Evolutionary conservation across 768 basidiomycete species (phyloP), one percentile per base, ranked within the genome.

Genomic region (Agaricus subrufescens): DNA sequence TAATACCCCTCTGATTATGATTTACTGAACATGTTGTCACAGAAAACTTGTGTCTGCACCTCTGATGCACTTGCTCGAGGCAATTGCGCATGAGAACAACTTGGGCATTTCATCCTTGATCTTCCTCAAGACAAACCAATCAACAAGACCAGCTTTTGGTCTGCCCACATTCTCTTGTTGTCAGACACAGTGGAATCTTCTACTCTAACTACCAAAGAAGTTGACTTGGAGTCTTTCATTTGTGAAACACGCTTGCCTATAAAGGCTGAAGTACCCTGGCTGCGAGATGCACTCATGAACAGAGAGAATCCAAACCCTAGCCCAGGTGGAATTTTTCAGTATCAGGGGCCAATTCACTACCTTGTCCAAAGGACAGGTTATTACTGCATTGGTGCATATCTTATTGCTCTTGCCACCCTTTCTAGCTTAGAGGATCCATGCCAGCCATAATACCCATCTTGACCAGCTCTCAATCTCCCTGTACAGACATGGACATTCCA

Each of bases 1-100:
- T 25, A n/a, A 58, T 55, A 10, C 30, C 38, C 30, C 56, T 25
- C n/a, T 26, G 6, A 45, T 12, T 38, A 37, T 4, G 8, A 45
- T 26, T 45, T 29, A n/a, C n/a, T 63, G 57, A 65, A 52, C 47
- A 52, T 57, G 15, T 59, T 56, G 66, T 62, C 78, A 73, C 83
- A 98, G 94, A 92, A 88, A 74, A 91, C 89, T 25, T 99, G 93
- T 63, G 82, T 99, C 29, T 99, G 97, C 72, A 98, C 96, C 2
- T 82, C 91, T 1, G 85, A 78, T 56, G 88, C 91, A 23, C 78
- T 94, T 42, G 74, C 78, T 12, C 77, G 80, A 1, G 86, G 88
- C 1, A 81, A 89, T 50, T 99, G 97, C 63, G 72, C 74, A 14
- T 66, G 69, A 34, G 76, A 79, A 19, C 74, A 92, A 60, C 80